Evolutionary conservation across 1,284 basidiomycete genomes (phyloP).

Genomic region (Trametes sp.): DNA sequence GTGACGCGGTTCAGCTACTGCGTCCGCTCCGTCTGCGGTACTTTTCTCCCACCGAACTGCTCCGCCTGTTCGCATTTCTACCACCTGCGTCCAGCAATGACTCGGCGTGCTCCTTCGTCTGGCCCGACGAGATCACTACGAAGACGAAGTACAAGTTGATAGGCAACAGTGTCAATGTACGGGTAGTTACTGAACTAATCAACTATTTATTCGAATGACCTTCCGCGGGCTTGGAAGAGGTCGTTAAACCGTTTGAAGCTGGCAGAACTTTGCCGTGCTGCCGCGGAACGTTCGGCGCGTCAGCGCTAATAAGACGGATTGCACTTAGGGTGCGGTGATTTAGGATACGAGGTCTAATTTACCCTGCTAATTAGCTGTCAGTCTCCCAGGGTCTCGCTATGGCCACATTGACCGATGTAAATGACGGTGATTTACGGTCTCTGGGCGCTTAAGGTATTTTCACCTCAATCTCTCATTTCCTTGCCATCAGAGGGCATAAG

Average conservation of each 20-base stretch:
- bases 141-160: slow-evolving; percentile 78
- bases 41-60: slow-evolving; percentile 73
- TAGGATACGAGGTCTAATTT: too few species aligned
- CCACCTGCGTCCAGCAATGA: slow-evolving; percentile 26
- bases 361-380: too few species aligned
- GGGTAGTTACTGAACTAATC: slow-evolving; percentile 65
- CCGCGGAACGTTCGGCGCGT: not conserved
- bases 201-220: slow-evolving; percentile 55
- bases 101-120: slow-evolving; percentile 50
- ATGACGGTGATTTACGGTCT: too few species aligned
- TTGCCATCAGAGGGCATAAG: too few species aligned
- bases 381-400: too few species aligned
- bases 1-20: slow-evolving; percentile 59
- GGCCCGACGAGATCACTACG: slow-evolving; percentile 64
- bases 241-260: too few species aligned
- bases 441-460: too few species aligned
- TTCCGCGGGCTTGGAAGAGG: too few species aligned
- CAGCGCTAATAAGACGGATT: not conserved
- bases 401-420: too few species aligned
- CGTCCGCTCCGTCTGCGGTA: slow-evolving; percentile 69
- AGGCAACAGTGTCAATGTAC: slow-evolving; percentile 83
- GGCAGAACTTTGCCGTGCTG: not conserved
- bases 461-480: too few species aligned
- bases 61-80: slow-evolving; percentile 71
- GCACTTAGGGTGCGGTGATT: too few species aligned